Evolutionary conservation across 371 early-diverging fungal genomes (phyloP).

Genomic region (Mortierella sp.): DNA sequence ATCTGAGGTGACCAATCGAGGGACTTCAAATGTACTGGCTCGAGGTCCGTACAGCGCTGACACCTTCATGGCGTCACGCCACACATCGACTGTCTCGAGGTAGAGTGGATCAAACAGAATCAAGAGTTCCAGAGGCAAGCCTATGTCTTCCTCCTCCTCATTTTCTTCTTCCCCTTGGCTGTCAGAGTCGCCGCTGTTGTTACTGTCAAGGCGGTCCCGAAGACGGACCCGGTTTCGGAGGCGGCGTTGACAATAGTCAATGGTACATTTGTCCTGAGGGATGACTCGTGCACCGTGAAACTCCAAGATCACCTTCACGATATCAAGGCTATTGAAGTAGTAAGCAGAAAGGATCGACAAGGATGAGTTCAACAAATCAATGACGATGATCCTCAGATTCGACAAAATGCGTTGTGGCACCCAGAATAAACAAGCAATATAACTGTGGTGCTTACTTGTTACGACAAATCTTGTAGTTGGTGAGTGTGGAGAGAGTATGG

Average conservation of each 20-base stretch:
- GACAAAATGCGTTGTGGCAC: background rate
- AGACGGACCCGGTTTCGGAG: conserved; percentile 17
- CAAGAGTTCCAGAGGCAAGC: conserved; percentile 25
- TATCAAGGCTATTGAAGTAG: conserved; percentile 26
- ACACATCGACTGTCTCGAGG: conserved; percentile 39
- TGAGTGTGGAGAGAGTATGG: conserved; percentile 15
- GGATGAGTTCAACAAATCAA: background rate
- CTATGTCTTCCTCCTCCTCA: conserved; percentile 21
- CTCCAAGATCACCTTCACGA: conserved; percentile 27
- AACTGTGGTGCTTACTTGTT: conserved; percentile 25
- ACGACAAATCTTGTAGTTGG: conserved; percentile 33
- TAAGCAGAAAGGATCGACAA: conserved; percentile 2
- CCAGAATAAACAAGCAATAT: background rate
- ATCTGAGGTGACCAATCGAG: conserved; percentile 44
- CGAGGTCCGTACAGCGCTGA: conserved; percentile 29
- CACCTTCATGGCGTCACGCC: conserved; percentile 35
- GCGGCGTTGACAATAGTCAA: conserved; percentile 34
- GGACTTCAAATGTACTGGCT: conserved; percentile 32
- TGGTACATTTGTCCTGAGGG: conserved; percentile 35
- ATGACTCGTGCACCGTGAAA: conserved; percentile 44
- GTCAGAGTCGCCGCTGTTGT: background rate
- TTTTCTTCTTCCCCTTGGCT: background rate
- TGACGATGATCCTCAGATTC: no score
- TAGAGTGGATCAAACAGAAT: conserved; percentile 46
- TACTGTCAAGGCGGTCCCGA: background rate